phyloP scores from a whole-genome alignment of 2,329 filamentous ascomycete genomes.

The Aspergillus fumigatiaffinis region DNA sequence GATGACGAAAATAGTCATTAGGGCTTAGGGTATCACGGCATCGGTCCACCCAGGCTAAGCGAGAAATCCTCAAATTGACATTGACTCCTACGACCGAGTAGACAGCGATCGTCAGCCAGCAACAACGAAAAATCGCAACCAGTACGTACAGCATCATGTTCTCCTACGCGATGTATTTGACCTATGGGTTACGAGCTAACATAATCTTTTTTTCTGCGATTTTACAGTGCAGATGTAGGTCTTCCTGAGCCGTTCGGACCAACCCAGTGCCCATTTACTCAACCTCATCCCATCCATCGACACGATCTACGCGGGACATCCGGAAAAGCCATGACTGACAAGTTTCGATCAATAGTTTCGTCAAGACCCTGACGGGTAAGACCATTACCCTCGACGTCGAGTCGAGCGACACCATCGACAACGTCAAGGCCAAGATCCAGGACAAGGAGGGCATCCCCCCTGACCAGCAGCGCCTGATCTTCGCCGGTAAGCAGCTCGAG shows the following conservation, averaged over 20 bases:
- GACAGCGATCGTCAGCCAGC: slow-evolving; percentile 40
- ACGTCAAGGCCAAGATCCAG: slow-evolving; percentile 99
- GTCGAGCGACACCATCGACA: slow-evolving; percentile 98
- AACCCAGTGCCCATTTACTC: slow-evolving; percentile 18
- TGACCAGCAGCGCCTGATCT: slow-evolving; percentile 98
- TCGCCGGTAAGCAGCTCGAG: slow-evolving; percentile 98
- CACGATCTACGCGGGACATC: not conserved
- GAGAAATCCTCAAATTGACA: slow-evolving; percentile 41
- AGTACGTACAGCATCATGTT: slow-evolving; percentile 36
- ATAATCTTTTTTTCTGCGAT: slow-evolving; percentile 29
- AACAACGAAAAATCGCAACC: slow-evolving; percentile 45
- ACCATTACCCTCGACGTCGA: slow-evolving; percentile 99
- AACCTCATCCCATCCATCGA: slow-evolving; percentile 21
- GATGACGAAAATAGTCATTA: slow-evolving; percentile 22
- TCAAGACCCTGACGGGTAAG: slow-evolving; percentile 99
- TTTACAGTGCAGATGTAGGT: slow-evolving; percentile 85
- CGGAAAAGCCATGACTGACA: slow-evolving; percentile 22
- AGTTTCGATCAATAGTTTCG: slow-evolving; percentile 66
- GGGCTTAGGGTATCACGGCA: slow-evolving; percentile 37
- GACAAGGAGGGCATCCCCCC: slow-evolving; percentile 99
- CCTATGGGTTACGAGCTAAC: slow-evolving; percentile 44
- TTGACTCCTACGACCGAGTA: slow-evolving; percentile 33
- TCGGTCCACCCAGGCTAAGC: slow-evolving; percentile 41
- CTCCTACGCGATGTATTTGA: slow-evolving; percentile 9
- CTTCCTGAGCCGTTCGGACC: slow-evolving; percentile 28